phyloP scores from a whole-genome alignment of 768 basidiomycete genomes.

The Scleroderma bovista region DNA sequence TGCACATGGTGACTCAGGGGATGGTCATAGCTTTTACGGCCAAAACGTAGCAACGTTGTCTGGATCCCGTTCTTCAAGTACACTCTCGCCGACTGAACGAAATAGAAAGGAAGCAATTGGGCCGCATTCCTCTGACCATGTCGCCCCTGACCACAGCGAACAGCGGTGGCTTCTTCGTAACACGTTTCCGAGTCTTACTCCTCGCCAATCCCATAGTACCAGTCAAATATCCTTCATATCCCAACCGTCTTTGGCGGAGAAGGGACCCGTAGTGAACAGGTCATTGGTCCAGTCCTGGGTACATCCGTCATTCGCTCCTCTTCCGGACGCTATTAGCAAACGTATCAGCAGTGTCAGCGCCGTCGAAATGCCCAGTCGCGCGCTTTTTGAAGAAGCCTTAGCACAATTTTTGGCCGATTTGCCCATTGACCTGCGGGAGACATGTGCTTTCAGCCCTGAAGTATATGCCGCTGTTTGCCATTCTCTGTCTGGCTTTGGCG shows the following conservation, averaged over 20 bases:
- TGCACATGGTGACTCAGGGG: slow-evolving; percentile 18
- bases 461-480: slow-evolving; percentile 47
- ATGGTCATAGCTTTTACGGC: slow-evolving; percentile 41
- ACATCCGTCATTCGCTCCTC: slow-evolving; percentile 52
- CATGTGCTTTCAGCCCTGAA: slow-evolving; percentile 51
- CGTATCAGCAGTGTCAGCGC: slow-evolving; percentile 48
- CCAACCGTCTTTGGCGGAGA: slow-evolving; percentile 34
- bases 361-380: slow-evolving; percentile 55
- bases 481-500: slow-evolving; percentile 35
- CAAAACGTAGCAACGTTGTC: slow-evolving; percentile 40
- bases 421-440: slow-evolving; percentile 52
- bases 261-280: slow-evolving; percentile 34
- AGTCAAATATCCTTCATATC: slow-evolving; percentile 41
- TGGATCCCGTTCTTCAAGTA: slow-evolving; percentile 12
- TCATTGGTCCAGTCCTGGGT: slow-evolving; percentile 53
- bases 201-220: slow-evolving; percentile 18
- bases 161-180: slow-evolving; percentile 11
- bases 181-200: slow-evolving; percentile 19
- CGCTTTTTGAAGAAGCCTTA: slow-evolving; percentile 47
- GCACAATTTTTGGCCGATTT: slow-evolving; percentile 45
- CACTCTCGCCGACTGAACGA: slow-evolving; percentile 15
- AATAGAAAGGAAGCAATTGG: slow-evolving; percentile 12
- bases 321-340: slow-evolving; percentile 52
- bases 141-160: slow-evolving; percentile 21
- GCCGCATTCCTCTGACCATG: slow-evolving; percentile 4